Evolutionary conservation across 345 rosid genomes (phyloP).

Genomic region (Eucalyptus pauciflora): DNA sequence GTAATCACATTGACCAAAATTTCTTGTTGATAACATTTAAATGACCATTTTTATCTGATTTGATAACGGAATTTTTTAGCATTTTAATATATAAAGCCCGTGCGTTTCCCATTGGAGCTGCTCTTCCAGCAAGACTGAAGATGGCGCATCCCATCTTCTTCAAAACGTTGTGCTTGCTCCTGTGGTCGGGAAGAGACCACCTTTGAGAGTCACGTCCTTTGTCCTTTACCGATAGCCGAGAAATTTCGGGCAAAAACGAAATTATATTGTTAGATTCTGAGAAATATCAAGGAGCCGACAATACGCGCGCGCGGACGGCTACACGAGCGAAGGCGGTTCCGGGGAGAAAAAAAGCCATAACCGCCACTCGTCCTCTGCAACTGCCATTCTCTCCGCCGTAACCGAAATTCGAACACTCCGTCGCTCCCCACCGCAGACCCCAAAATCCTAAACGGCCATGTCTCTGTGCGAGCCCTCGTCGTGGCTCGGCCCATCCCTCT

Average conservation of each 20-base stretch:
- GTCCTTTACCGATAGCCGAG: not conserved
- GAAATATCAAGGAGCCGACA: no score
- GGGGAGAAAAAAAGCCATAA: not conserved
- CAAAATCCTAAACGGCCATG: not conserved
- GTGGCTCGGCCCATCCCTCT: not conserved
- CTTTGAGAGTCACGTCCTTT: not conserved
- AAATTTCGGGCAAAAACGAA: not conserved
- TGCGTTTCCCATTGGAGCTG: fast-evolving
- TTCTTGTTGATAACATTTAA: no score
- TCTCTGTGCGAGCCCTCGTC: not conserved
- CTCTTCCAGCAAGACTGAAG: not conserved
- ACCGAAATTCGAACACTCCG: not conserved
- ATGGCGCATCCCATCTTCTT: not conserved
- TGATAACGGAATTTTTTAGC: no score
- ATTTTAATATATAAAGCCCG: no score
- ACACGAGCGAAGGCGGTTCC: not conserved
- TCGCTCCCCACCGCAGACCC: not conserved
- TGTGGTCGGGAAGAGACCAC: not conserved
- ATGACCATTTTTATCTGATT: no score
- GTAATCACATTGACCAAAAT: no score
- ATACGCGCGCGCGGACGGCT: not conserved
- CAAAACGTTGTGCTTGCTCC: not conserved
- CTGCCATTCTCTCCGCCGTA: not conserved
- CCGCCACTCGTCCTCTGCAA: not conserved
- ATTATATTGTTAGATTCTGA: not conserved